These are phyloP conservation scores for Vachellia pachyceras DNA, from an alignment of 306 rosid species.

Conservation along the genomic window DNA sequence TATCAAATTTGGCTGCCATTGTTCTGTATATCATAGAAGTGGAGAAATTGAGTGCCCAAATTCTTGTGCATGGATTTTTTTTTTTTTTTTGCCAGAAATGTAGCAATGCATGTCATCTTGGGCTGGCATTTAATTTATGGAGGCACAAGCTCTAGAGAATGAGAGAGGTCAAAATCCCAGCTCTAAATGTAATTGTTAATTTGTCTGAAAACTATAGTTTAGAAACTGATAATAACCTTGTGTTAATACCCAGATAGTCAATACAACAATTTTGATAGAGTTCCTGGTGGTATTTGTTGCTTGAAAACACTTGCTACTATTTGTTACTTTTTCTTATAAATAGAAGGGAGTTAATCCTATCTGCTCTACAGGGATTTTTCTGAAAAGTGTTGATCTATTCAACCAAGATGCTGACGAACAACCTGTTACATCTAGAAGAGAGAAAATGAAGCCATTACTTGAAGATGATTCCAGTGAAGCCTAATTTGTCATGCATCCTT, in stretches of 20 bases:
- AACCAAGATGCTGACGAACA: conserved; percentile 49
- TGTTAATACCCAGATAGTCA: background rate
- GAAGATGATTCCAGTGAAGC: conserved; percentile 47
- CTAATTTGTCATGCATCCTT: conserved; percentile 36
- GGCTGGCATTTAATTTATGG: conserved; percentile 5
- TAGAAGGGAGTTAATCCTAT: conserved; percentile 19
- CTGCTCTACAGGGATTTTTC: conserved; percentile 64
- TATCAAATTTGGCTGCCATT: conserved; percentile 18
- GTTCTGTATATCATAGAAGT: conserved; percentile 22
- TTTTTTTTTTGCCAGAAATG: background rate
- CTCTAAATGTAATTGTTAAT: conserved; percentile 19
- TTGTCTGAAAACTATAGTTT: conserved; percentile 13
- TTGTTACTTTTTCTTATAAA: background rate
- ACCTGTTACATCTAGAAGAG: conserved; percentile 41
- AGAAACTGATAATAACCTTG: conserved; percentile 7
- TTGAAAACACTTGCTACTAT: conserved; percentile 24
- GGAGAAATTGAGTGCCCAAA: conserved; percentile 23
- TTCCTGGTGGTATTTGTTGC: conserved; percentile 16
- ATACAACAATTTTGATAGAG: conserved; percentile 17
- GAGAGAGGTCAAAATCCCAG: background rate
- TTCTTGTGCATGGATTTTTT: background rate
- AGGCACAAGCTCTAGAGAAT: conserved; percentile 1
- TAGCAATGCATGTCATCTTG: background rate
- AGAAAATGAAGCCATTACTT: conserved; percentile 64
- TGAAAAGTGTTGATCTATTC: conserved; percentile 52